Base-by-base conservation (phyloP, 2,329 filamentous ascomycete species). In the Lachnum nothofagi region DNA sequence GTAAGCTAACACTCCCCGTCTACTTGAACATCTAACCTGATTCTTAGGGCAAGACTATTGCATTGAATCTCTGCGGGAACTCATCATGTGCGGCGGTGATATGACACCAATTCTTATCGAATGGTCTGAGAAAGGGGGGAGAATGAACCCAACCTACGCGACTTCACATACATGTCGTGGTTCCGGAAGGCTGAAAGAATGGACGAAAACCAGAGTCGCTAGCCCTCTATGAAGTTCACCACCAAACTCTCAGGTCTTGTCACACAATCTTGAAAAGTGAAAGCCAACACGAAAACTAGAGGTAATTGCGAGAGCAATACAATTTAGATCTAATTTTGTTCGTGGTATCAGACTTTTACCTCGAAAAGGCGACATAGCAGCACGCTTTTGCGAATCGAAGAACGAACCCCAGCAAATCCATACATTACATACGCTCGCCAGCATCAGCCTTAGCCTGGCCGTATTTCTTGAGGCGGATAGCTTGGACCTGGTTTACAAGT, bases 371-470 rank as follows among this genome's bases (percentile, higher is more conserved):
- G n/a, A n/a, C n/a, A n/a, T n/a, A n/a, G n/a, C n/a, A n/a, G n/a
- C n/a, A n/a, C n/a, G n/a, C n/a, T n/a, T n/a, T n/a, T n/a, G n/a
- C n/a, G n/a, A n/a, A n/a, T n/a, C n/a, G n/a, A n/a, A n/a, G n/a
- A n/a, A n/a, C n/a, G n/a, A n/a, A n/a, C n/a, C n/a, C n/a, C n/a
- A n/a, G n/a, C n/a, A n/a, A n/a, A n/a, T n/a, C n/a, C n/a, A 8
- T 6, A 38, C 42, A 55, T 48, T 57, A 63, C 44, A 63, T 83
- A 56, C 91, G 91, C 70, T 83, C 96, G 39, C 83, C 77, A 72
- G 83, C 88, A 53, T 77, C 76, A 67, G 91, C 87, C 65, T 86
- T 74, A 8, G 86, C 97, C 71, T 97, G 91, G 72, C 73, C 72
- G 51, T 72, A 76, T 68, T 78, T 83, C 69, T 81, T 72, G 42